A percentile compares a stretch with the other conserved stretches of the same genome.
phyloP scores from a whole-genome alignment of 305 asterid genomes.

The Plantago coronopus region DNA sequence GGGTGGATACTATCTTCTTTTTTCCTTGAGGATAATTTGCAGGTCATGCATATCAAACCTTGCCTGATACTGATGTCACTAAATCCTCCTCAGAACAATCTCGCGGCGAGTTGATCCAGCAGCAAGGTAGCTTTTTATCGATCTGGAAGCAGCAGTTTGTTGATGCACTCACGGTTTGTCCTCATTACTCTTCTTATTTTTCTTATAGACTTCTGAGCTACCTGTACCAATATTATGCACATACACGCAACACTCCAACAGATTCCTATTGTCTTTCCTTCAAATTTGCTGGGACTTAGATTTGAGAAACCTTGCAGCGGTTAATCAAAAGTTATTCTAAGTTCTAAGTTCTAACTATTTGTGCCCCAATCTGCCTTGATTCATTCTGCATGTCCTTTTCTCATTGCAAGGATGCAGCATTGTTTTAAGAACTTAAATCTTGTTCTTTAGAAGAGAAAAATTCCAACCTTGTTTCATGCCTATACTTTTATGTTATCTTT shows the following conservation, averaged over 20 bases:
- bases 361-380: not conserved
- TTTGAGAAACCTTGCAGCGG: not conserved
- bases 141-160: constrained; percentile 83
- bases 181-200: not conserved
- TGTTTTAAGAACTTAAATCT: too few species aligned
- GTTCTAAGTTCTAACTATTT: too few species aligned
- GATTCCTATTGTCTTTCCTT: not conserved
- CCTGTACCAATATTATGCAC: not conserved
- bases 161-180: constrained; percentile 56
- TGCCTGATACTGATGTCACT: constrained; percentile 37
- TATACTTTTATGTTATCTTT: not conserved
- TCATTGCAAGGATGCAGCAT: too few species aligned
- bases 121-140: constrained; percentile 38
- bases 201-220: not conserved
- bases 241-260: not conserved
- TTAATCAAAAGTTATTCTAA: not conserved
- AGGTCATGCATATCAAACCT: constrained; percentile 47
- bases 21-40: constrained; percentile 27
- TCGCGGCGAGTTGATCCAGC: constrained; percentile 26
- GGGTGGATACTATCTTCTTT: constrained; percentile 5
- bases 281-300: not conserved
- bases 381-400: constrained; percentile 14
- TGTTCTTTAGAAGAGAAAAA: too few species aligned
- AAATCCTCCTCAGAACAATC: constrained; percentile 37
- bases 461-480: not conserved